Evolutionary conservation across 2,329 filamentous ascomycete species (phyloP).

Genomic region (Pseudodiploospora longispora): DNA sequence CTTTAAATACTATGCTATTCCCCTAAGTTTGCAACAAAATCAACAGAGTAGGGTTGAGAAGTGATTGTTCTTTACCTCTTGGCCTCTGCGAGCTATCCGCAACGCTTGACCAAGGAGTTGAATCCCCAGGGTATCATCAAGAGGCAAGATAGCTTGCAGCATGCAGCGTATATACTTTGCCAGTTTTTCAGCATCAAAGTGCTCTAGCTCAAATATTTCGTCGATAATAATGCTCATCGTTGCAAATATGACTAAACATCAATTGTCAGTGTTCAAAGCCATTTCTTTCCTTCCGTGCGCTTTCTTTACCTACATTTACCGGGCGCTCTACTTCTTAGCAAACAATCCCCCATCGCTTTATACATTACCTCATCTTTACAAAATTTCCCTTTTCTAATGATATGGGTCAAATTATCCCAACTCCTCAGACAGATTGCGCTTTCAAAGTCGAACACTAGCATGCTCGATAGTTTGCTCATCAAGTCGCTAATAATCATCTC

Average conservation of each 20-base stretch:
- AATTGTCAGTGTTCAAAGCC: constrained; percentile 1
- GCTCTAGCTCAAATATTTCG: constrained; percentile 50
- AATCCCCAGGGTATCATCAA: constrained; percentile 47
- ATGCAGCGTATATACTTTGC: constrained; percentile 73
- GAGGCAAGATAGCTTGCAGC: constrained; percentile 57
- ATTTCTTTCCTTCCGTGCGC: not conserved
- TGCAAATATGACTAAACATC: constrained; percentile 36
- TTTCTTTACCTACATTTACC: constrained; percentile 32
- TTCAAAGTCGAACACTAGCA: constrained; percentile 76
- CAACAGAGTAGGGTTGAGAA: too few species aligned
- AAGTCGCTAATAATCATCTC: constrained; percentile 44
- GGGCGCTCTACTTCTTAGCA: constrained; percentile 47
- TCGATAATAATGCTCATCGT: constrained; percentile 62
- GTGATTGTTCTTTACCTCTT: constrained; percentile 27
- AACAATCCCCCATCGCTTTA: constrained; percentile 58
- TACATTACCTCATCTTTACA: constrained; percentile 40
- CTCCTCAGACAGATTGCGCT: constrained; percentile 56
- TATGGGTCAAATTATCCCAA: constrained; percentile 56
- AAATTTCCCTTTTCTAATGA: constrained; percentile 45
- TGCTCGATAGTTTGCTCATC: constrained; percentile 51
- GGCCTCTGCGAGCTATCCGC: constrained; percentile 41
- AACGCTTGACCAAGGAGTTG: constrained; percentile 57
- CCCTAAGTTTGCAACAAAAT: too few species aligned
- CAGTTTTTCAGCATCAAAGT: constrained; percentile 50
- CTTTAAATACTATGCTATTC: too few species aligned